These are phyloP conservation scores for Trametes pubescens DNA, from an alignment of 1,284 basidiomycete genomes.

Conservation along the genomic window DNA sequence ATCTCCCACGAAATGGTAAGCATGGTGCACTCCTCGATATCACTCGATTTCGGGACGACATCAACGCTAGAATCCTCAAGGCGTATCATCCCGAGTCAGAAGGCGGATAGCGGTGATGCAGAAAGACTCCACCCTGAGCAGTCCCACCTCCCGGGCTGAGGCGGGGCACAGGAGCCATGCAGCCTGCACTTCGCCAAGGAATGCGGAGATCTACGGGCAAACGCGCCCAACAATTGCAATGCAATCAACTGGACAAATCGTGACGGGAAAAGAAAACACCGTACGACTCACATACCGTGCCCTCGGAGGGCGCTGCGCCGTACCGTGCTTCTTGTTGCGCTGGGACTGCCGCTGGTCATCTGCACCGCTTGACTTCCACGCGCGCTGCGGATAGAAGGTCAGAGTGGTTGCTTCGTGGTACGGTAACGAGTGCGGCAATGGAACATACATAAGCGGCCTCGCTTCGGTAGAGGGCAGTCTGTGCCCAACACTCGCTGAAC, in stretches of 20 bases:
- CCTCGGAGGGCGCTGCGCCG: not conserved
- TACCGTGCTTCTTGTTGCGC: conserved; percentile 1
- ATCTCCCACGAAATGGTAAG: not conserved
- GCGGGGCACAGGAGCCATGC: not conserved
- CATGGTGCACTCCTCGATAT: not conserved
- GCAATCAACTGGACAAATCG: not conserved
- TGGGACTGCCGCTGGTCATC: not conserved
- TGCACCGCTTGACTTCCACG: not conserved
- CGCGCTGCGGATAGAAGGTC: not conserved
- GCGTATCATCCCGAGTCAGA: conserved; percentile 2
- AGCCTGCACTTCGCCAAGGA: not conserved
- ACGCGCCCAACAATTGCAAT: not conserved
- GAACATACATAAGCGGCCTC: not conserved
- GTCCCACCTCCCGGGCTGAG: not conserved
- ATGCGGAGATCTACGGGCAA: not conserved
- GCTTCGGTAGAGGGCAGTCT: not conserved
- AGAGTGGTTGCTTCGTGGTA: not conserved
- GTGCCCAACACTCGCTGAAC: not conserved
- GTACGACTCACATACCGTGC: not conserved
- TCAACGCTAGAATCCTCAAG: not conserved
- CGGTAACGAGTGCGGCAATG: too few species aligned
- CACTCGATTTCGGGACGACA: not conserved
- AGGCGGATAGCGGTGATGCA: not conserved
- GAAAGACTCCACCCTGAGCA: not conserved
- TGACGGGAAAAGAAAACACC: not conserved